phyloP scores from a whole-genome alignment of 495 filamentous ascomycete species.

The Haplographium delicatum region DNA sequence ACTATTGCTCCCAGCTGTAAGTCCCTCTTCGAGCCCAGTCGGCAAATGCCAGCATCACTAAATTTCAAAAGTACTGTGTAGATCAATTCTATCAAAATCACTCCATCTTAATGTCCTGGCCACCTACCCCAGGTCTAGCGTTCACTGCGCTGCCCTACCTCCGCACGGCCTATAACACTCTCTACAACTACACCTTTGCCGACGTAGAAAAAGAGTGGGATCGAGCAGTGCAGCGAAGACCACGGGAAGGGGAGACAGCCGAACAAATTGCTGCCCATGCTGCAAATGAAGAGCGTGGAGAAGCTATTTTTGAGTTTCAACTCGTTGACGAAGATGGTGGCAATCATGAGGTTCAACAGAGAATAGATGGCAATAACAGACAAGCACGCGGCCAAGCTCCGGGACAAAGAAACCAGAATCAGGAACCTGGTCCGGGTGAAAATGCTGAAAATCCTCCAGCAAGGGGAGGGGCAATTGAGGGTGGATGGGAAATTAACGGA shows the following conservation, averaged over 20 bases:
- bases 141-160: slow-evolving; percentile 61
- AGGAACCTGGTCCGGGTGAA: not conserved
- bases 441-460: not conserved
- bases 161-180: slow-evolving; percentile 52
- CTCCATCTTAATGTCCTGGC: too few relatives aligned
- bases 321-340: slow-evolving; percentile 12
- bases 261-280: slow-evolving; percentile 40
- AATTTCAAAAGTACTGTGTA: too few relatives aligned
- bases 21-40: not conserved
- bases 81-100: too few relatives aligned
- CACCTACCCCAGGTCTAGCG: slow-evolving; percentile 57
- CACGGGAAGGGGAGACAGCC: slow-evolving; percentile 28
- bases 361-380: too few relatives aligned
- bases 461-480: not conserved
- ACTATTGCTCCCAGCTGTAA: slow-evolving; percentile 47
- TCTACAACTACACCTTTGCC: slow-evolving; percentile 54
- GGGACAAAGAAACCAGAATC: not conserved
- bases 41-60: not conserved
- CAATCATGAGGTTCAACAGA: slow-evolving; percentile 17
- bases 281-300: not conserved
- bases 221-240: slow-evolving; percentile 56
- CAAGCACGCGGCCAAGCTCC: not conserved
- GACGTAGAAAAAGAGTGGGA: slow-evolving; percentile 57
- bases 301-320: not conserved
- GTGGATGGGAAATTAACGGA: not conserved